phyloP scores from a whole-genome alignment of 2,329 filamentous ascomycete species.

The Cladosporium sp. region DNA sequence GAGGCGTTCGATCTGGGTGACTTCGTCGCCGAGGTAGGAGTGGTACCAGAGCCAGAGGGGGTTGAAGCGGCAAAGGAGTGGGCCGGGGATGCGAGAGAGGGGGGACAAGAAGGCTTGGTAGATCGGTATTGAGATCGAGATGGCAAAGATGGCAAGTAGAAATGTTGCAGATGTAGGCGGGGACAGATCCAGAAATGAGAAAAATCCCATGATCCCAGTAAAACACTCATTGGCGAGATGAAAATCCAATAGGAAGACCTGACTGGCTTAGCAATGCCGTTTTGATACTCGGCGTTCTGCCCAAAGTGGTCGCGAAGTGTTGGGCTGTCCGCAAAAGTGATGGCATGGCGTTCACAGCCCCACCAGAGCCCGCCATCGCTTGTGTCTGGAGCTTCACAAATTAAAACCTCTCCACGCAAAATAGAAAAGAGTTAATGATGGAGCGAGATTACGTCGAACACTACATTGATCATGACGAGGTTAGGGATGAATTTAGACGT shows the following conservation, averaged over 20 bases:
- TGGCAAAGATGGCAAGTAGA: neutral
- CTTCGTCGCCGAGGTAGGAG: conserved; percentile 26
- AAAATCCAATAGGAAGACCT: too few relatives aligned
- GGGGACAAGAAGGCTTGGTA: conserved; percentile 32
- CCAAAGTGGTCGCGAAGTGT: too few relatives aligned
- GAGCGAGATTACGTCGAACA: too few relatives aligned
- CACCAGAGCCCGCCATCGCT: too few relatives aligned
- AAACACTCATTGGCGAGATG: too few relatives aligned
- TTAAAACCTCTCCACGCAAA: too few relatives aligned
- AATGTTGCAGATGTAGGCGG: neutral
- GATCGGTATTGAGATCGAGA: conserved; percentile 14
- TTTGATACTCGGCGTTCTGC: neutral
- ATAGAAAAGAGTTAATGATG: too few relatives aligned
- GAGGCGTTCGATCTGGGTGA: conserved; percentile 27
- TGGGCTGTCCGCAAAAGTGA: too few relatives aligned
- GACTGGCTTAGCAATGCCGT: neutral
- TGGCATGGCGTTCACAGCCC: too few relatives aligned
- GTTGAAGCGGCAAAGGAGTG: conserved; percentile 23
- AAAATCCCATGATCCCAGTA: neutral
- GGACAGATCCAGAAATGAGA: neutral
- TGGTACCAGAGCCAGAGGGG: conserved; percentile 24
- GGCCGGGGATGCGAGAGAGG: conserved; percentile 29
- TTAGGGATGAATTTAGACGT: too few relatives aligned
- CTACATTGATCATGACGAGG: too few relatives aligned
- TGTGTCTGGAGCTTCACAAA: too few relatives aligned